These are phyloP conservation scores for Quambalaria eucalypti DNA, from an alignment of 1,284 basidiomycete species.

Conservation along the genomic window DNA sequence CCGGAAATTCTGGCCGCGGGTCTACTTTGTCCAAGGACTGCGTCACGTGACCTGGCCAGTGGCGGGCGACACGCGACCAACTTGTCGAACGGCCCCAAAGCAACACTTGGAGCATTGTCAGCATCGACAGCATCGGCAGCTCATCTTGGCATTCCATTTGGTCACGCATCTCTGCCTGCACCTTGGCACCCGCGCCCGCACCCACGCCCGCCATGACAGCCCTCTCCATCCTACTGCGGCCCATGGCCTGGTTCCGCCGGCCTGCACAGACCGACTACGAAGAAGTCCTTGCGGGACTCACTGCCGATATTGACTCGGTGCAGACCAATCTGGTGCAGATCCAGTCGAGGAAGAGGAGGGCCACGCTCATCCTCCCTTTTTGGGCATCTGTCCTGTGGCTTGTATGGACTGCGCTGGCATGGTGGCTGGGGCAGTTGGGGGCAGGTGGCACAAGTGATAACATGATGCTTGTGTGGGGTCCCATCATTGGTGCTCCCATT, in stretches of 20 bases:
- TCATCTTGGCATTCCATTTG: no score
- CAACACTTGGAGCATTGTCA: no score
- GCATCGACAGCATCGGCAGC: no score
- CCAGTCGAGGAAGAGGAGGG: conserved; percentile 1
- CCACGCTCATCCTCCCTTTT: conserved; percentile 6
- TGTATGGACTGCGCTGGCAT: background rate
- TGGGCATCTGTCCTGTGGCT: conserved; percentile 5
- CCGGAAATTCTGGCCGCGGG: no score
- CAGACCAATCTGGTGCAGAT: conserved; percentile 66
- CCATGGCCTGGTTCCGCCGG: conserved; percentile 6
- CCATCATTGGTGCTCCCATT: conserved; percentile 16
- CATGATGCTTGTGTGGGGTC: conserved; percentile 14
- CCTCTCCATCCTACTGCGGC: background rate
- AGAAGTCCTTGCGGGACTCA: conserved; percentile 50
- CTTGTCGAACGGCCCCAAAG: no score
- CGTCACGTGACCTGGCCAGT: no score
- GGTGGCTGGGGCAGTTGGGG: background rate
- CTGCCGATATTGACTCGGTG: conserved; percentile 50
- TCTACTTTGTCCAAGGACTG: no score
- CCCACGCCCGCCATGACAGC: background rate
- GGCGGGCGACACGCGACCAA: no score
- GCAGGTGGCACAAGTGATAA: background rate
- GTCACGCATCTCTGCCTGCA: no score
- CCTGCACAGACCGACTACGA: conserved; percentile 50
- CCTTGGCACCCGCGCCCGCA: background rate